Base-by-base conservation (phyloP, 495 filamentous ascomycete species). In the Lentithecium fluviatile region DNA sequence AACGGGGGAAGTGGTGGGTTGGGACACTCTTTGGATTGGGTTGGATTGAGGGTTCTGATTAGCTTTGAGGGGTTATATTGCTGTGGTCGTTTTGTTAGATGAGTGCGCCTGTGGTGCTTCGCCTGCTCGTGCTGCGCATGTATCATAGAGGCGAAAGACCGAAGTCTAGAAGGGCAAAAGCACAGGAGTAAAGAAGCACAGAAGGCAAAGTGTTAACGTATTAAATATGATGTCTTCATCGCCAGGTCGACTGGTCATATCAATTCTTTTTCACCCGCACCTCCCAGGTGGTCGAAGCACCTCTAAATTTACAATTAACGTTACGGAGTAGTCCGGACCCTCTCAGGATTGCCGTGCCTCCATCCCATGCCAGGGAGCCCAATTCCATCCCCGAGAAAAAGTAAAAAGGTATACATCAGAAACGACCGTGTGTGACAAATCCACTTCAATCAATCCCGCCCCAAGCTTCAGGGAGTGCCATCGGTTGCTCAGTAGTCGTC, bases 281-380 rank as follows among this genome's bases (percentile, higher is more conserved):
- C 4, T 32, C 4, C 29, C 29, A 32, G 29, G 4, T 3, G 29
- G 29, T 32, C 29, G n/a, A n/a, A n/a, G n/a, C 10, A 3, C 13
- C 4, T 43, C 19, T 15, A 20, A 19, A 25, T n/a, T 37, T 11
- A 52, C 26, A 52, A 12, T 36, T 37, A 48, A 26, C 20, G 7
- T 48, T 48, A n/a, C 17, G 43, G 13, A 46, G 43, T 7, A 48
- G n/a, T 25, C 19, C 45, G 12, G 24, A 15, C 24, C 21, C 45
- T 10, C 19, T 6, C 8, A 24, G 49, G 6, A 4, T 15, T 32
- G 2, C 11, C 15, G 17, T 25, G 7, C 6, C 3, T 52, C 20
- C 24, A 52, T 45, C 20, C 24, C 53, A 24, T 24, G 38, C 45
- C 53, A 34, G 20, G 38, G 45, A 56, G 40, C 47, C 47, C 17